phyloP scores from a whole-genome alignment of 176 grass and related monocot genomes.

The Aegilops speltoides region DNA sequence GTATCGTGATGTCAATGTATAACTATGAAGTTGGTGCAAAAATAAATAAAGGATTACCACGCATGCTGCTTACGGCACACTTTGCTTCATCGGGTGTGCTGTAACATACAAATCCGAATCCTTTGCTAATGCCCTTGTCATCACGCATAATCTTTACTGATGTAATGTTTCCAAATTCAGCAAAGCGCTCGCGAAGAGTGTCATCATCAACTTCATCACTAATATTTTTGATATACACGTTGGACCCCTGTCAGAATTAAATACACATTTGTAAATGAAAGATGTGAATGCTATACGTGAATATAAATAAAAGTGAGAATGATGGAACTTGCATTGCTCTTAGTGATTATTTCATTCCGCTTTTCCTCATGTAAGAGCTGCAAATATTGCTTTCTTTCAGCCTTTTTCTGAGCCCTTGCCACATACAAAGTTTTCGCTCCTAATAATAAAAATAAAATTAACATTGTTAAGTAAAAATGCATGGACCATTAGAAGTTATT shows the following conservation, averaged over 20 bases:
- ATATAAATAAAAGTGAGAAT: not conserved
- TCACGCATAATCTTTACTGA: slow-evolving; percentile 83
- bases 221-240: slow-evolving; percentile 92
- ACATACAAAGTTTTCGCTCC: slow-evolving; percentile 80
- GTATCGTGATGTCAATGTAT: not conserved
- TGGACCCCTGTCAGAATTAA: slow-evolving; percentile 51
- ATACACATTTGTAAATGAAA: not conserved
- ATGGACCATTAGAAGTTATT: not conserved
- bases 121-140: slow-evolving; percentile 78
- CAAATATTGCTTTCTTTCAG: slow-evolving; percentile 72
- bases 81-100: slow-evolving; percentile 74
- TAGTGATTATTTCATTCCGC: slow-evolving; percentile 66
- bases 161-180: slow-evolving; percentile 72
- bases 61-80: slow-evolving; percentile 56
- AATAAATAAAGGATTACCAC: slow-evolving; percentile 44
- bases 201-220: slow-evolving; percentile 62
- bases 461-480: not conserved
- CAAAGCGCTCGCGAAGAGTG: slow-evolving; percentile 53
- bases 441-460: slow-evolving; percentile 21
- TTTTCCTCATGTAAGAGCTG: slow-evolving; percentile 63
- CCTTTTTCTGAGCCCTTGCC: slow-evolving; percentile 80
- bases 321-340: slow-evolving; percentile 56
- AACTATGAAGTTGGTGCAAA: not conserved
- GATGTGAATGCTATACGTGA: not conserved
- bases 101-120: slow-evolving; percentile 90